Evolutionary conservation across 2,329 filamentous ascomycete genomes (phyloP), one percentile per base, ranked within the genome.

Genomic region (Fusarium lyarnte): DNA sequence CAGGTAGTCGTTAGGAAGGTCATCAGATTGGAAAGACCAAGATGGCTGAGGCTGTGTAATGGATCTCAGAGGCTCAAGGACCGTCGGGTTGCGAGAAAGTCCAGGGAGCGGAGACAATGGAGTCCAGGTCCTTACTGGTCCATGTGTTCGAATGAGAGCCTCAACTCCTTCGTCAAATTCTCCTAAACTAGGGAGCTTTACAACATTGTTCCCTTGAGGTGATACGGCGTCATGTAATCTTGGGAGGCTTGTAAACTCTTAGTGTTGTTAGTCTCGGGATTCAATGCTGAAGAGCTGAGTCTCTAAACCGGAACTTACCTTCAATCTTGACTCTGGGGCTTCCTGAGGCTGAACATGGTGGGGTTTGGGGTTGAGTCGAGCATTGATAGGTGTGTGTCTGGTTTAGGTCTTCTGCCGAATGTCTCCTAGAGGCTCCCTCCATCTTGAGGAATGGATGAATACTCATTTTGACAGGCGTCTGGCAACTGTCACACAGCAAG

Each of bases 111-210:
- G 77, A 14, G 80, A 81, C n/a, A 75, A 68, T 29, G 76, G 74
- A 16, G 75, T 75, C 69, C 78, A 78, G 12, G 75, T 69, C 27
- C 74, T 78, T 13, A 63, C 64, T 31, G 77, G 77, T 27, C 80
- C 80, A 59, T 81, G 74, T 21, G 74, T 76, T 54, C 79, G 75
- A 25, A 78, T 79, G 27, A 83, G 74, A 21, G 79, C 79, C 54
- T 83, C 78, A n/a, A 83, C 81, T 19, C 80, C 81, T 64, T 79
- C 78, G 46, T 82, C 81, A 52, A 83, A 83, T 63, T 83, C 81
- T 41, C 78, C 77, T 27, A 83, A 70, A 57, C 81, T 82, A 9
- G 81, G 81, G 36, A 83, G 79, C 47, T 74, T 77, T 42, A 80
- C 59, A 11, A 66, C 63, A 11, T 74, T 59, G 36, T 52, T 71